A percentile compares a stretch with the other conserved stretches of the same genome.
These are phyloP conservation scores for Lotus japonicus DNA, from an alignment of 306 rosid species.

Conservation along the genomic window DNA sequence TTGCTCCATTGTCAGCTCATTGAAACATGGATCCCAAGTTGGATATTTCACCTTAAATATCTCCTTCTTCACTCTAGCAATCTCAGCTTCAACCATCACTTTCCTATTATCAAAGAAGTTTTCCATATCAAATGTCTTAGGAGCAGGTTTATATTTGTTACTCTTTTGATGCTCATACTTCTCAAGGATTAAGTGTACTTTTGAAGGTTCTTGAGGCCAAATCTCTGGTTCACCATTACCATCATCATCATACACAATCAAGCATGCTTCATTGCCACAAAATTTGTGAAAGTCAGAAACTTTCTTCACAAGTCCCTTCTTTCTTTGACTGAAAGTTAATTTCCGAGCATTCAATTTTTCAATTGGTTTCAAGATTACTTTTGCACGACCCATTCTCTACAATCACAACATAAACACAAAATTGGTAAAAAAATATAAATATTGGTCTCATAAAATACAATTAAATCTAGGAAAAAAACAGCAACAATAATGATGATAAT, in stretches of 20 bases:
- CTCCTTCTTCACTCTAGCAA: background rate
- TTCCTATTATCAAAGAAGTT: constrained; percentile 9
- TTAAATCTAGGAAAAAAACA: too few relatives aligned
- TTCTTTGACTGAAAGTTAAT: background rate
- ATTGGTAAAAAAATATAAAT: too few relatives aligned
- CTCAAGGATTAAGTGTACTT: background rate
- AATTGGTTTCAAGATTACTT: background rate
- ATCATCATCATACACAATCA: background rate
- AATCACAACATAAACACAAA: too few relatives aligned
- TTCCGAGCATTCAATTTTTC: background rate
- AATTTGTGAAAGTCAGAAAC: background rate
- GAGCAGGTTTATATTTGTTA: background rate
- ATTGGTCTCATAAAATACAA: too few relatives aligned
- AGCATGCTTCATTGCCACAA: background rate
- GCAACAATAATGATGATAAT: too few relatives aligned
- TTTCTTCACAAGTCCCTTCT: constrained; percentile 6
- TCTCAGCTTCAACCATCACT: background rate
- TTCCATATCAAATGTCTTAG: background rate
- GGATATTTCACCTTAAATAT: constrained; percentile 9
- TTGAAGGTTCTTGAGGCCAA: background rate
- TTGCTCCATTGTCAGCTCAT: background rate
- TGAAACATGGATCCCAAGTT: constrained; percentile 5
- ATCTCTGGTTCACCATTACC: background rate
- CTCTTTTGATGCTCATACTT: background rate
- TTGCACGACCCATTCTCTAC: constrained; percentile 20